Percentiles rank a stretch among this genome's conserved stretches.
These are phyloP conservation scores for Hymenoscyphus albidus DNA, from an alignment of 2,329 filamentous ascomycete species.

Conservation along the genomic window DNA sequence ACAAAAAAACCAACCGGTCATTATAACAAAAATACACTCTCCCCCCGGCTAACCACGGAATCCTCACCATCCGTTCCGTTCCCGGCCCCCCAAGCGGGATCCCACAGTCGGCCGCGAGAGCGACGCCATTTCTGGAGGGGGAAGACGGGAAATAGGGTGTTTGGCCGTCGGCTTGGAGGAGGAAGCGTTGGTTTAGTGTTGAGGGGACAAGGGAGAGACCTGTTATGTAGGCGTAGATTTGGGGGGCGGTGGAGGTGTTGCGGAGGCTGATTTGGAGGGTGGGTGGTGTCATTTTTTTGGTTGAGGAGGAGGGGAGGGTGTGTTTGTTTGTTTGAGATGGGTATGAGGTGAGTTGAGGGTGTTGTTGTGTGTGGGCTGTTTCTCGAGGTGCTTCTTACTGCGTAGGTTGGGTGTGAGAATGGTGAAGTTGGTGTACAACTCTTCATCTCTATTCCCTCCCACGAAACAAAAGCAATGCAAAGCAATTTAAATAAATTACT, in stretches of 20 bases:
- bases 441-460: too few relatives aligned
- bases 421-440: too few relatives aligned
- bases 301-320: background rate
- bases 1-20: slow-evolving; percentile 58
- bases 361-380: background rate
- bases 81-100: slow-evolving; percentile 63
- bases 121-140: slow-evolving; percentile 47
- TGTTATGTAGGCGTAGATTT: slow-evolving; percentile 67
- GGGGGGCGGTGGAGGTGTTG: slow-evolving; percentile 60
- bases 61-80: slow-evolving; percentile 53
- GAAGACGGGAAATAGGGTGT: slow-evolving; percentile 62
- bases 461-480: too few relatives aligned
- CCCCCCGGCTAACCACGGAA: slow-evolving; percentile 67
- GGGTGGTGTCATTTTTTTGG: slow-evolving; percentile 12
- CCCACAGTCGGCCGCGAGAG: slow-evolving; percentile 54
- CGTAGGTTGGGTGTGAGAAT: too few relatives aligned
- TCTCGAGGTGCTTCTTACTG: too few relatives aligned
- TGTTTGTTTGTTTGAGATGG: background rate
- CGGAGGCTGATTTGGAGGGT: slow-evolving; percentile 56
- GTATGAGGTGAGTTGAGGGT: background rate
- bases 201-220: slow-evolving; percentile 53
- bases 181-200: slow-evolving; percentile 54
- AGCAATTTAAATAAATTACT: too few relatives aligned
- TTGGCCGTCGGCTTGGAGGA: slow-evolving; percentile 62
- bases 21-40: slow-evolving; percentile 68